phyloP scores from a whole-genome alignment of 2,329 filamentous ascomycete species.

The Aspergillus sp. region DNA sequence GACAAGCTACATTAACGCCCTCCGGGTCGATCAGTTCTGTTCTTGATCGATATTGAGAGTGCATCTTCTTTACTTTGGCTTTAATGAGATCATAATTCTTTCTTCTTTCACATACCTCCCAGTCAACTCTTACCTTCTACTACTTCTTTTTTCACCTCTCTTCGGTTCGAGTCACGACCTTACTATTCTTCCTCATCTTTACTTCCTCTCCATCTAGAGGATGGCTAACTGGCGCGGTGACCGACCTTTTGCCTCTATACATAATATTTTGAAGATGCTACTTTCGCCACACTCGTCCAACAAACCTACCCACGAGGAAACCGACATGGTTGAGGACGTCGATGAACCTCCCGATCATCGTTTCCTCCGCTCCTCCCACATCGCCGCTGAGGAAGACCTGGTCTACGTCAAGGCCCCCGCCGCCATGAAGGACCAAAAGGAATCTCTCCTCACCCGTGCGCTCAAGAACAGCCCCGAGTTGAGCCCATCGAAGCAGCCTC shows the following conservation, averaged over 20 bases:
- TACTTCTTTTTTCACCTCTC: conserved; percentile 6
- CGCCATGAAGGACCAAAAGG: conserved; percentile 54
- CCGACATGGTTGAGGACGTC: conserved; percentile 68
- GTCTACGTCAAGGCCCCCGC: conserved; percentile 45
- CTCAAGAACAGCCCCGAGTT: conserved; percentile 64
- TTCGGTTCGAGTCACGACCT: neutral
- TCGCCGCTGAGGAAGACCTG: conserved; percentile 22
- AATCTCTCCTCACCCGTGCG: conserved; percentile 83
- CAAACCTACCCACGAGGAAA: conserved; percentile 41
- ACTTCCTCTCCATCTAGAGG: conserved; percentile 3
- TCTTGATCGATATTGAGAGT: conserved; percentile 25
- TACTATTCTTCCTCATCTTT: too few relatives aligned
- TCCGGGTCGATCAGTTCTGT: conserved; percentile 21
- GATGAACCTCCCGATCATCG: conserved; percentile 79
- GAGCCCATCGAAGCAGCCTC: conserved; percentile 28
- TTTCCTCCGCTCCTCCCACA: conserved; percentile 21
- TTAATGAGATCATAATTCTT: conserved; percentile 1
- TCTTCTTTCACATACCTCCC: conserved; percentile 2
- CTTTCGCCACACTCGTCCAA: conserved; percentile 37
- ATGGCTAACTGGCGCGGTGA: conserved; percentile 31
- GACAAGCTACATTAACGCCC: conserved; percentile 23
- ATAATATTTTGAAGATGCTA: conserved; percentile 42
- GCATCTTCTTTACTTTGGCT: conserved; percentile 14
- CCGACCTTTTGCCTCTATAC: conserved; percentile 31
- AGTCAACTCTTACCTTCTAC: neutral